Evolutionary conservation across 1,284 basidiomycete species (phyloP), one percentile per base, ranked within the genome.

Genomic region (Rhodotorula sp.): DNA sequence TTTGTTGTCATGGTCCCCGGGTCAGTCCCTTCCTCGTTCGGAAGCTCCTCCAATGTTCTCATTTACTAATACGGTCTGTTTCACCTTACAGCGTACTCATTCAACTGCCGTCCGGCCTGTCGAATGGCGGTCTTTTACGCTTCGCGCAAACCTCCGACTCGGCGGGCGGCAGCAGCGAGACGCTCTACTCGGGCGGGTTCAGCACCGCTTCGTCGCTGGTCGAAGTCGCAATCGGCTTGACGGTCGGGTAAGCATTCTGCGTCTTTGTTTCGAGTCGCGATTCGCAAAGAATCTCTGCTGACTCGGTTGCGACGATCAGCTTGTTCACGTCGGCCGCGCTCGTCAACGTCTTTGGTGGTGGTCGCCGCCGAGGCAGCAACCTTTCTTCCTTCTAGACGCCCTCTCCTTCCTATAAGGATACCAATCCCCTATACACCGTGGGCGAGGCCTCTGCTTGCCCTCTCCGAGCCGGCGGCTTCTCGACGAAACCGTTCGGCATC

Each of bases 81-180:
- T 14, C 39, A 43, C 6, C 14, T 1, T 15, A 1, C 48, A 66
- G 57, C n/a, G 91, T 94, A 68, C 84, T 94, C 23, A 91, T 93
- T 82, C 92, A 95, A 83, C 86, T 95, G 1, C 93, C 92, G 0
- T 91, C 90, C 18, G 93, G 92, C 66, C 85, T 94, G n/a, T 88
- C 89, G 10, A 91, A 88, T 68, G 90, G 90, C 39, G 91, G 92
- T 51, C 85, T 95, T n/a, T 85, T 94, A 76, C 87, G 87, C 74
- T 92, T 91, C 79, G 89, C 87, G 10, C 26, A 49, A 8, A 23
- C 31, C 26, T 85, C 85, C 62, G 76, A 77, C 61, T 82, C 86
- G 76, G 83, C 51, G 14, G 29, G 10, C 14, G 26, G 39, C 5
- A 26, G 46, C 23, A 61, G 86, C 72, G 84, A 87, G 31, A 57